A percentile compares a stretch with the other conserved stretches of the same genome.
phyloP scores from a whole-genome alignment of 108 stramenopile genomes.

The Nitzschia palea region DNA sequence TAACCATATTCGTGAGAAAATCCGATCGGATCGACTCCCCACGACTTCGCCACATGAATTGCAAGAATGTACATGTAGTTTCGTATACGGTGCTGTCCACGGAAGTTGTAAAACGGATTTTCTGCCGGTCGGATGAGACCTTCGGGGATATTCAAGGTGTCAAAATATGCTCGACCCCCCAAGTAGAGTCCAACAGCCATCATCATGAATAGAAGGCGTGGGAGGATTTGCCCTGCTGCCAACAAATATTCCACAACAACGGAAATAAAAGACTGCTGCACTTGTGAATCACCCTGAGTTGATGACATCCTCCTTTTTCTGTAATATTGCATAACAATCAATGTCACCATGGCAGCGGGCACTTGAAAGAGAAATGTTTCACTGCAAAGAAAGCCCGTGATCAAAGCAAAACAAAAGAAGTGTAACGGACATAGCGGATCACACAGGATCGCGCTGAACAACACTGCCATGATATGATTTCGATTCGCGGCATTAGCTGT shows the following conservation, averaged over 20 bases:
- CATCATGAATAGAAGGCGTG: slow-evolving; percentile 49
- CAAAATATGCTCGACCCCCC: slow-evolving; percentile 45
- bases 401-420: slow-evolving; percentile 30
- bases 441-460: slow-evolving; percentile 36
- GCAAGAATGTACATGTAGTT: slow-evolving; percentile 69
- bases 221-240: slow-evolving; percentile 11
- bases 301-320: background rate
- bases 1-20: slow-evolving; percentile 85
- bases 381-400: slow-evolving; percentile 56
- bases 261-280: background rate
- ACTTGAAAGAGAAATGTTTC: slow-evolving; percentile 79
- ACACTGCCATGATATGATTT: slow-evolving; percentile 70
- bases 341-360: slow-evolving; percentile 58
- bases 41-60: slow-evolving; percentile 60
- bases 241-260: slow-evolving; percentile 19
- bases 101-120: slow-evolving; percentile 72
- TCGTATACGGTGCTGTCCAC: slow-evolving; percentile 38
- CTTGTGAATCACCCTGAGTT: background rate
- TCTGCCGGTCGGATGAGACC: slow-evolving; percentile 86
- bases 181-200: slow-evolving; percentile 41
- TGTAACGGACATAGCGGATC: slow-evolving; percentile 38
- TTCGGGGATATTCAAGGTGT: slow-evolving; percentile 65
- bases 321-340: slow-evolving; percentile 50
- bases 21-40: slow-evolving; percentile 56
- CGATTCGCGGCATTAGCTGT: slow-evolving; percentile 88